Conservation (phyloP, 139 green algal genomes). For the Tetradesmus obliquus region DNA sequence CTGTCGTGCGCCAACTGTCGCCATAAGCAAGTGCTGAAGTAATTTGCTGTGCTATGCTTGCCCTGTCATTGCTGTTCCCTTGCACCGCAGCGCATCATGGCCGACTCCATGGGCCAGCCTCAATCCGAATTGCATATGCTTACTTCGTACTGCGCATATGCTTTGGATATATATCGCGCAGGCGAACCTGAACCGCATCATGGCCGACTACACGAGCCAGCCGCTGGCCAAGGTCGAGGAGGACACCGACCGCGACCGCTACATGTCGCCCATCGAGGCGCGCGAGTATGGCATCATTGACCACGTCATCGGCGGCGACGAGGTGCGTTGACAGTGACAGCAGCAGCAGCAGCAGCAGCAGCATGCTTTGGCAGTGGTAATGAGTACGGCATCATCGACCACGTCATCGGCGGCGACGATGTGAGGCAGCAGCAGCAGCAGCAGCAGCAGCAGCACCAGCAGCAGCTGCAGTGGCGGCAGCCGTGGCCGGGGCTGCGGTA, state of each 20-base stretch:
- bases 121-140: no score
- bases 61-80: no score
- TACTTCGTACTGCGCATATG: neutral
- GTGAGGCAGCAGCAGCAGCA: constrained; percentile 38
- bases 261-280: constrained; percentile 98
- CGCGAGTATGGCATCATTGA: constrained; percentile 98
- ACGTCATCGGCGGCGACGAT: constrained; percentile 97
- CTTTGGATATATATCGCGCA: neutral
- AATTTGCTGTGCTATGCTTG: no score
- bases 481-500: no score
- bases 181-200: constrained; percentile 98
- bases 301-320: constrained; percentile 96
- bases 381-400: constrained; percentile 98
- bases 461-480: neutral
- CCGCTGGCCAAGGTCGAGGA: constrained; percentile 91
- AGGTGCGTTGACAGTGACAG: constrained; percentile 54
- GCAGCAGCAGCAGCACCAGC: neutral
- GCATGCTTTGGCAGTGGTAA: neutral
- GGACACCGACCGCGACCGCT: constrained; percentile 98
- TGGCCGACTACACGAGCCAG: constrained; percentile 91
- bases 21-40: no score
- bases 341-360: neutral
- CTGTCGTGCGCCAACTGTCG: neutral
- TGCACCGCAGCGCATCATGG: neutral
- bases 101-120: neutral